Base-by-base conservation (phyloP, 495 filamentous ascomycete genomes). In the Xanthoparmelia taractica region DNA sequence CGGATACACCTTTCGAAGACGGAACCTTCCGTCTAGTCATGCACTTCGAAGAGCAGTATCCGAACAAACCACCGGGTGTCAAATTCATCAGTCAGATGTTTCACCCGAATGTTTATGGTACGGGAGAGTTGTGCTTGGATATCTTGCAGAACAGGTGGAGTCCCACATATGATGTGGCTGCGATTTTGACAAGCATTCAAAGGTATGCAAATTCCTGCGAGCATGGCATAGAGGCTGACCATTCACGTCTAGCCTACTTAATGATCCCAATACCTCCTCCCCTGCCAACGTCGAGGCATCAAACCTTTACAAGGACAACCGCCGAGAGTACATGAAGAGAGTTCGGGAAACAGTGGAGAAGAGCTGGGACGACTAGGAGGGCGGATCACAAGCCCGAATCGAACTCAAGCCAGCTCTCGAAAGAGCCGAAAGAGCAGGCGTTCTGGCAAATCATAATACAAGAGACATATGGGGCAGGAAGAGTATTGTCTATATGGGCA, bases 71-170 rank as follows among this genome's bases (percentile, higher is more conserved):
- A 2, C 94, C 94, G 0, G 89, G 90, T 3, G 94, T 97, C 73
- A 97, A 97, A 72, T 98, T 98, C 73, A 96, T 97, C 75, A 96
- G 90, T 74, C 84, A 91, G 70, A 98, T 98, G 94, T 98, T 98
- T 76, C 94, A 98, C 70, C 94, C 94, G 4, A 98, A 98, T 68
- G 94, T 98, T 36, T 98, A 98, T 71, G 91, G 89, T 34, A 97
- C 93, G 4, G 94, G 94, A 25, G 94, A 98, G 77, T 83, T 98
- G 37, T 98, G 94, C 72, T 79, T 98, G 65, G 94, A 98, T 71
- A 98, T 98, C 68, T 78, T 98, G 66, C 94, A 98, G 74, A 98
- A 98, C 72, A 83, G 94, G 66, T 98, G 94, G 94, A 97, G 94
- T 74, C 94, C 94, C 29, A 97, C 94, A 20, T 98, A 98, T 74